Evolutionary conservation across 2,329 filamentous ascomycete genomes (phyloP).

Genomic region (Corinectria fuckeliana): DNA sequence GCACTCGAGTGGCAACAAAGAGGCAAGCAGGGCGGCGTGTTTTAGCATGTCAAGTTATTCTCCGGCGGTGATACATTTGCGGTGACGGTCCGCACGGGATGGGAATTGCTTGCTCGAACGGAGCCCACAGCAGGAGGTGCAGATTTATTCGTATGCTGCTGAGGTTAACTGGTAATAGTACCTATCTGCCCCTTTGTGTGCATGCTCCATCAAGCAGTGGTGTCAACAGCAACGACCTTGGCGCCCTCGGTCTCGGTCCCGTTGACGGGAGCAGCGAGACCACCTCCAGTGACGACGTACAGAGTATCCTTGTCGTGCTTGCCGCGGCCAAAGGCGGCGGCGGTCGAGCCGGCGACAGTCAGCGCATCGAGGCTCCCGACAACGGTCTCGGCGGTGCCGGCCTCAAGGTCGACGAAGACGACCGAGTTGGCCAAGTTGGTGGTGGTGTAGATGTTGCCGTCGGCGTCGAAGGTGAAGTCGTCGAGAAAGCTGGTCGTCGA

Average conservation of each 20-base stretch:
- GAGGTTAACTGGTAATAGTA: background rate
- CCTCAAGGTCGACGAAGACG: slow-evolving; percentile 20
- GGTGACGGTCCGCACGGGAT: slow-evolving; percentile 1
- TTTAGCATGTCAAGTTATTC: background rate
- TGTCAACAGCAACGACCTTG: slow-evolving; percentile 28
- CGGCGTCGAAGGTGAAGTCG: slow-evolving; percentile 29
- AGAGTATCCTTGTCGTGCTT: slow-evolving; percentile 15
- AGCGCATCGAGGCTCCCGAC: slow-evolving; percentile 18
- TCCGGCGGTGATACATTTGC: slow-evolving; percentile 4
- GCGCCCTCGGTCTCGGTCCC: slow-evolving; percentile 26
- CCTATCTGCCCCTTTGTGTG: background rate
- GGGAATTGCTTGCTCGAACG: slow-evolving; percentile 6
- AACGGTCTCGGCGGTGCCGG: slow-evolving; percentile 21
- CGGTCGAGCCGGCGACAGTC: slow-evolving; percentile 32
- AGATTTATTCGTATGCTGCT: background rate
- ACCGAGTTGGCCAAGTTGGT: slow-evolving; percentile 34
- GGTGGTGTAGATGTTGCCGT: slow-evolving; percentile 28
- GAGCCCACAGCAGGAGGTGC: background rate
- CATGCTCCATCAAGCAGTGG: background rate
- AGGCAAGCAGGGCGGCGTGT: slow-evolving; percentile 18
- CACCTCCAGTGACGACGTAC: slow-evolving; percentile 27
- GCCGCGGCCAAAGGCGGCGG: slow-evolving; percentile 26
- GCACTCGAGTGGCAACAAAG: slow-evolving; percentile 13
- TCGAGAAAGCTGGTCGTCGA: slow-evolving; percentile 21
- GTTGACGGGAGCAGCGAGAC: slow-evolving; percentile 22